Percentiles rank a stretch among this genome's conserved stretches.
Conservation (phyloP, 805 yeast species). For the Jamesozyma gamospora region DNA sequence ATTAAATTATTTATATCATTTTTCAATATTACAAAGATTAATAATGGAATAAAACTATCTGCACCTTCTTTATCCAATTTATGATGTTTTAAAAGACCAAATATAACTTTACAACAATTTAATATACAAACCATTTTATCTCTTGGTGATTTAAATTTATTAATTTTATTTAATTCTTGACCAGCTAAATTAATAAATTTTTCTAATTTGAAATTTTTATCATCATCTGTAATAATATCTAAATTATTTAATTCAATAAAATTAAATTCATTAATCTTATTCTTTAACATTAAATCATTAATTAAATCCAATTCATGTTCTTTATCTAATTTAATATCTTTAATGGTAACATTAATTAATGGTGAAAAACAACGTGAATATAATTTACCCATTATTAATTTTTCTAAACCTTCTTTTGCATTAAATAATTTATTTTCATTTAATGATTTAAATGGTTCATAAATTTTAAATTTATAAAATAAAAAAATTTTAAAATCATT, state of each 20-base stretch:
- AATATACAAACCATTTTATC: slow-evolving; percentile 87
- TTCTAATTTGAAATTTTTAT: slow-evolving; percentile 27
- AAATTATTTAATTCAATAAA: slow-evolving; percentile 71
- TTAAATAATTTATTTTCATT: slow-evolving; percentile 53
- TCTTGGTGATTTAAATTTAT: slow-evolving; percentile 82
- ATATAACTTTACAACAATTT: slow-evolving; percentile 86
- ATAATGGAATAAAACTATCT: slow-evolving; percentile 83
- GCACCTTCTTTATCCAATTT: slow-evolving; percentile 70
- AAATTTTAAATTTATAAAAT: slow-evolving; percentile 46
- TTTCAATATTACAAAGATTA: slow-evolving; percentile 68
- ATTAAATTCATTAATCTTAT: slow-evolving; percentile 49
- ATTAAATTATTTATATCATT: slow-evolving; percentile 55
- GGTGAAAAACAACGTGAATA: slow-evolving; percentile 78
- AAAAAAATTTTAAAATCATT: slow-evolving; percentile 70
- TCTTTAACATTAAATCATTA: slow-evolving; percentile 44
- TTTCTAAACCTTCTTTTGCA: slow-evolving; percentile 86
- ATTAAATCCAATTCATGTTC: slow-evolving; percentile 55
- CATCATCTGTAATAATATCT: slow-evolving; percentile 51
- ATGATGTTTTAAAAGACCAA: slow-evolving; percentile 72
- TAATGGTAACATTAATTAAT: slow-evolving; percentile 14
- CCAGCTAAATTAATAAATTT: slow-evolving; percentile 59
- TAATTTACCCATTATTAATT: slow-evolving; percentile 79
- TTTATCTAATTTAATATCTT: slow-evolving; percentile 32
- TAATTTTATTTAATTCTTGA: slow-evolving; percentile 65
- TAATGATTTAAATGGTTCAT: slow-evolving; percentile 67